Conservation (phyloP, 352 stramenopile genomes). For the Phytophthora citricola region DNA sequence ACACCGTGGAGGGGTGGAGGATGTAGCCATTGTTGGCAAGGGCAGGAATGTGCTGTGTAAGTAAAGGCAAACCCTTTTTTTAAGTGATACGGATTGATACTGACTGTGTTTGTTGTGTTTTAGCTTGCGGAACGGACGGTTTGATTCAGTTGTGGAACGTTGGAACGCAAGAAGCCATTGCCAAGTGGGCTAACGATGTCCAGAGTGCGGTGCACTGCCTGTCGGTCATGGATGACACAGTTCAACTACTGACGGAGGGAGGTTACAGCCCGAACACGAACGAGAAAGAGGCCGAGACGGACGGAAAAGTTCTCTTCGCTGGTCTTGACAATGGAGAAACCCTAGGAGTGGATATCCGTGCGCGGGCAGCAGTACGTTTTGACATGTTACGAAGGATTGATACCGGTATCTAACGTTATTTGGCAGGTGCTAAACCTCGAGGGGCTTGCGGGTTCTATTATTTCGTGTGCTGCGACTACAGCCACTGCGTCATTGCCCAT, state of each 20-base stretch:
- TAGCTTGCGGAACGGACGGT: constrained; percentile 68
- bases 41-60: constrained; percentile 80
- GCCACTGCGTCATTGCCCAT: constrained; percentile 32
- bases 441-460: constrained; percentile 40
- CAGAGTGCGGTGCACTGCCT: constrained; percentile 62
- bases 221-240: constrained; percentile 49
- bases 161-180: constrained; percentile 58
- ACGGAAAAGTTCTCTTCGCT: constrained; percentile 69
- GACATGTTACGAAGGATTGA: too few species aligned
- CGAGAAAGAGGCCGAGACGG: constrained; percentile 59
- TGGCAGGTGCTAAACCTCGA: constrained; percentile 55
- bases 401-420: neutral
- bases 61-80: constrained; percentile 20
- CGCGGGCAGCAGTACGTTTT: constrained; percentile 40
- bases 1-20: constrained; percentile 61
- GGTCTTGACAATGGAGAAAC: constrained; percentile 68
- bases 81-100: neutral
- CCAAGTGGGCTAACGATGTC: constrained; percentile 68
- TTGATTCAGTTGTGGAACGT: constrained; percentile 75
- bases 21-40: constrained; percentile 66
- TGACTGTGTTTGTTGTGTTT: constrained; percentile 10
- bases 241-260: constrained; percentile 14
- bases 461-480: constrained; percentile 42
- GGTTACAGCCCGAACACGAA: constrained; percentile 16
- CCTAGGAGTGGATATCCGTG: constrained; percentile 67